Conservation (phyloP, 768 basidiomycete species). For the Trametes sanguinea region DNA sequence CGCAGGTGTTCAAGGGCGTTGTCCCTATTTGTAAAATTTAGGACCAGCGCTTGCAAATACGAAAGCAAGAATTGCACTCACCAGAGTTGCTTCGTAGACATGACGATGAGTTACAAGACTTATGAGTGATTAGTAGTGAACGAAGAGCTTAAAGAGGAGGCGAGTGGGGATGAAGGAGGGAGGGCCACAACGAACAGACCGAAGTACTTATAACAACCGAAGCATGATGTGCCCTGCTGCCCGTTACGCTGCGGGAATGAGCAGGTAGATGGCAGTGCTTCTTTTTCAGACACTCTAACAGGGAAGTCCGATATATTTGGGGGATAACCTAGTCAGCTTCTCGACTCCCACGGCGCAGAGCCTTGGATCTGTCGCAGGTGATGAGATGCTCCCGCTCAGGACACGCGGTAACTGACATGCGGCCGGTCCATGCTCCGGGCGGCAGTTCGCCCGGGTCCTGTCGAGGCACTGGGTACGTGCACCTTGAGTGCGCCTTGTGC, state of each 20-base stretch:
- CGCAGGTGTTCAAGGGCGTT: conserved; percentile 63
- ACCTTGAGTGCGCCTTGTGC: neutral
- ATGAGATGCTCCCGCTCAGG: conserved; percentile 14
- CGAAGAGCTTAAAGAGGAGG: conserved; percentile 12
- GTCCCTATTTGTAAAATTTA: conserved; percentile 44
- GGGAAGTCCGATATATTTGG: conserved; percentile 21
- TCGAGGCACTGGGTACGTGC: neutral
- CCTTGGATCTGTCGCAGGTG: conserved; percentile 25
- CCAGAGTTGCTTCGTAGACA: conserved; percentile 64
- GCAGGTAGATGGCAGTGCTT: conserved; percentile 31
- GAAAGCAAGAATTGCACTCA: conserved; percentile 36
- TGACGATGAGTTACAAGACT: conserved; percentile 2
- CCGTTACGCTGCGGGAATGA: conserved; percentile 27
- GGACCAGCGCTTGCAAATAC: neutral
- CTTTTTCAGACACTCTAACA: conserved; percentile 23
- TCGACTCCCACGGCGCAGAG: conserved; percentile 24
- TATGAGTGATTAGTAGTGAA: conserved; percentile 7
- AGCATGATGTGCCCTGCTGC: conserved; percentile 33
- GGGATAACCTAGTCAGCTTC: conserved; percentile 23
- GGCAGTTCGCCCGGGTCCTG: neutral
- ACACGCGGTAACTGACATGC: conserved; percentile 18
- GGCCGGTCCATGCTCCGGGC: conserved; percentile 7
- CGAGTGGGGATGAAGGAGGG: conserved; percentile 24
- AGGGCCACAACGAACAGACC: conserved; percentile 25
- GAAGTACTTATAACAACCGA: conserved; percentile 34